phyloP scores from a whole-genome alignment of 2,329 filamentous ascomycete genomes.

The Botrytis fabae region DNA sequence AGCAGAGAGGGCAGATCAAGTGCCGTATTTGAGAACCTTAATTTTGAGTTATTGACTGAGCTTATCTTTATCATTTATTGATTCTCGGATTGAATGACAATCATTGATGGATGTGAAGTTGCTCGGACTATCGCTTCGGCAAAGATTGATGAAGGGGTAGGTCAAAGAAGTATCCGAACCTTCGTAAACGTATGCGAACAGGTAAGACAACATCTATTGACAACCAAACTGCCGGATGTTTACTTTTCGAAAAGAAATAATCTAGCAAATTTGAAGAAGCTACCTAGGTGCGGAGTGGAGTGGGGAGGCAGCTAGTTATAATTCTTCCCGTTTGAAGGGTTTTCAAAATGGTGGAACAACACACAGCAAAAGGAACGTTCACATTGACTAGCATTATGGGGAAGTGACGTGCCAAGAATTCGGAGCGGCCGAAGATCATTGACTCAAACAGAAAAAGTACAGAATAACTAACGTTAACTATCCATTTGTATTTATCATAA shows the following conservation, averaged over 20 bases:
- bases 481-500: neutral
- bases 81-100: neutral
- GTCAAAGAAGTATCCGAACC: neutral
- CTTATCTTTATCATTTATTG: neutral
- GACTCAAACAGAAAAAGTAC: neutral
- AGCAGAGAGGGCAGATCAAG: neutral
- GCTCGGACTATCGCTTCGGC: neutral
- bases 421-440: neutral
- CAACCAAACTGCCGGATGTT: neutral
- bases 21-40: neutral
- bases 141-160: constrained; percentile 14
- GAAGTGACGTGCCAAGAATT: neutral
- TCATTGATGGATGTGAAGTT: neutral
- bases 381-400: neutral
- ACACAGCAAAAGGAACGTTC: neutral
- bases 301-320: neutral
- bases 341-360: neutral
- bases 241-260: neutral
- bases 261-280: neutral
- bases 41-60: neutral
- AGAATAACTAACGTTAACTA: neutral
- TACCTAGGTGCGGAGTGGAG: neutral
- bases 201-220: neutral
- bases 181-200: neutral
- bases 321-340: neutral